A percentile compares a stretch with the other conserved stretches of the same genome.
These are phyloP conservation scores for Phaeophleospora eucalypticola DNA, from an alignment of 2,329 filamentous ascomycete species.

Conservation along the genomic window DNA sequence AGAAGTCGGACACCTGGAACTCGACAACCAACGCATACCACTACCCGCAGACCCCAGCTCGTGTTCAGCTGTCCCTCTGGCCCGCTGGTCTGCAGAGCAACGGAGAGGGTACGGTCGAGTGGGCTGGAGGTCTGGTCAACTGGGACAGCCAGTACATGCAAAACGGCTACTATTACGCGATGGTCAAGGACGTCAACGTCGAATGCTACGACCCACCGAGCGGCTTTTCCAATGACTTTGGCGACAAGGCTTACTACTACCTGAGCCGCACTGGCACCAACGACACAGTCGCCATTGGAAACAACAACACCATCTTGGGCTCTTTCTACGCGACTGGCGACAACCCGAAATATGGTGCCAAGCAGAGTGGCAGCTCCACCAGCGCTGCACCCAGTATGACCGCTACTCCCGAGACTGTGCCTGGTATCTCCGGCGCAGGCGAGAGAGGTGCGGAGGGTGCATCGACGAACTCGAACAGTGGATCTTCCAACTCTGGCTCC, in stretches of 20 bases:
- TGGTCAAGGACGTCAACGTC: slow-evolving; percentile 71
- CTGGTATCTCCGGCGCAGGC: slow-evolving; percentile 50
- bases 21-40: slow-evolving; percentile 72
- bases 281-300: slow-evolving; percentile 69
- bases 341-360: slow-evolving; percentile 54
- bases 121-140: slow-evolving; percentile 87
- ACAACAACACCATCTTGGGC: slow-evolving; percentile 70
- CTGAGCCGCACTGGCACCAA: slow-evolving; percentile 63
- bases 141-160: slow-evolving; percentile 81
- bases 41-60: slow-evolving; percentile 86
- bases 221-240: slow-evolving; percentile 55
- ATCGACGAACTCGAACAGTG: slow-evolving; percentile 35
- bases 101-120: slow-evolving; percentile 76
- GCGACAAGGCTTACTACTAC: slow-evolving; percentile 70
- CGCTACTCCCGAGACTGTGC: slow-evolving; percentile 46
- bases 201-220: slow-evolving; percentile 82
- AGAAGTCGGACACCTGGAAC: slow-evolving; percentile 82
- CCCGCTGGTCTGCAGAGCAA: slow-evolving; percentile 79
- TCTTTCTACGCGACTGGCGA: slow-evolving; percentile 78
- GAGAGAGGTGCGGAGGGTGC: slow-evolving; percentile 10
- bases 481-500: slow-evolving; percentile 14
- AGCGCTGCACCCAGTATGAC: slow-evolving; percentile 26
- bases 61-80: slow-evolving; percentile 93
- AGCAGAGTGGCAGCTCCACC: slow-evolving; percentile 24
- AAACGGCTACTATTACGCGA: slow-evolving; percentile 85